phyloP scores from a whole-genome alignment of 495 filamentous ascomycete genomes.

The Xanthoparmelia taractica region DNA sequence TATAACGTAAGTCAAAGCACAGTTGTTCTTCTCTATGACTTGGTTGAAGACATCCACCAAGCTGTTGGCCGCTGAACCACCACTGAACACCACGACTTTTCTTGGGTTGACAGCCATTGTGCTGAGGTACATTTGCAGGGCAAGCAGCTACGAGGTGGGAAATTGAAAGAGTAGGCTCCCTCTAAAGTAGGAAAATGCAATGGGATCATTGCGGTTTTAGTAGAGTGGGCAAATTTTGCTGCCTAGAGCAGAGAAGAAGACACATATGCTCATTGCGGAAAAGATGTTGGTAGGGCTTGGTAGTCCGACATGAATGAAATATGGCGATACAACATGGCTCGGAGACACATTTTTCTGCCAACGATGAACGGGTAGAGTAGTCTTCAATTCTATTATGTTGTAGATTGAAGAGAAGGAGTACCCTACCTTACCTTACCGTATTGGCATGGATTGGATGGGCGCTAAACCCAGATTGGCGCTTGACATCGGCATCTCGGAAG shows the following conservation, averaged over 20 bases:
- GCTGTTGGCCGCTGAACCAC: slow-evolving; percentile 87
- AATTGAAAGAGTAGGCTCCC: background rate
- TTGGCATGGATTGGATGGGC: background rate
- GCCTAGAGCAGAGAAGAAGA: background rate
- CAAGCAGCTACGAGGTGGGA: background rate
- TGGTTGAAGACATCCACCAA: slow-evolving; percentile 83
- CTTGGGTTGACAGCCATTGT: slow-evolving; percentile 21
- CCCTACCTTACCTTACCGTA: too few species aligned
- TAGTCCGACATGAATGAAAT: background rate
- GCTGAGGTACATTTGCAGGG: background rate
- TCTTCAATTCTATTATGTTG: background rate
- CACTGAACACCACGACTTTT: slow-evolving; percentile 76
- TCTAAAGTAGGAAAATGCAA: background rate
- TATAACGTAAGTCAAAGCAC: slow-evolving; percentile 73
- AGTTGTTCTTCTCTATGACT: slow-evolving; percentile 61
- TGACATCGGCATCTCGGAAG: background rate
- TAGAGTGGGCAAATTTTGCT: background rate
- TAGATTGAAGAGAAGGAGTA: background rate
- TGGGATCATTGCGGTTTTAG: background rate
- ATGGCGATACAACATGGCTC: background rate
- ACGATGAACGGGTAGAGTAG: background rate
- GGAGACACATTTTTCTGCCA: background rate
- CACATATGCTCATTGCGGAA: background rate
- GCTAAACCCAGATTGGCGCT: background rate
- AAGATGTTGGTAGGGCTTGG: background rate